Evolutionary conservation across 2,329 filamentous ascomycete species (phyloP), one percentile per base, ranked within the genome.

Genomic region (Diplodia sapinea): DNA sequence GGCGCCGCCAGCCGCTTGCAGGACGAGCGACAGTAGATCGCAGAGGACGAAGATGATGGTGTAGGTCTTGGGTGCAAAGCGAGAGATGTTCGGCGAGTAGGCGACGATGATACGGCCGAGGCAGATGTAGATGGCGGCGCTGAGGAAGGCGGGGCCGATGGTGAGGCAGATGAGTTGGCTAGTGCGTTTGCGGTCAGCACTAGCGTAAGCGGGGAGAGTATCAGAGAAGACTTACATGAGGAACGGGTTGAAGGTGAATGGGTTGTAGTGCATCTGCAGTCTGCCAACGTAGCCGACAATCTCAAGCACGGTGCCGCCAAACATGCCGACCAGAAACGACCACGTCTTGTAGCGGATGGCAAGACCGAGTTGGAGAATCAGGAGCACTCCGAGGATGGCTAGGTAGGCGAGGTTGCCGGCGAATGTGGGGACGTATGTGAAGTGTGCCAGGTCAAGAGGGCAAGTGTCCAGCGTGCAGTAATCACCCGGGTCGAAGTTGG

Each of bases 1-100:
- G 61, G 82, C 86, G 68, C 87, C 87, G 13, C 86, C 86, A 8
- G 80, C 81, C 4, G 85, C 86, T 74, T 89, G 87, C 4, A 88
- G 76, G 13, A 86, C 70, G n/a, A 89, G 81, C n/a, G 83, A 85
- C 66, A 86, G 71, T 50, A 88, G 70, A 70, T 89, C 87, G 71
- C 84, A 86, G 17, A 78, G 73, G 70, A 89, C 85, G 76, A 89
- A 89, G 69, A 88, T 82, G 74, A 83, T 83, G 12, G 86, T 87
- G 74, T 87, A 88, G 64, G 82, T 75, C 5, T 69, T 70, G 0
- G 77, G 74, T 4, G 69, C 69, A 2, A 79, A 69, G 29, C 74
- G 69, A 1, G 75, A 77, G 73, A 74, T 75, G 0, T 66, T 64
- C 43, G 73, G 70, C 40, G 86, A 86, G 65, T 87, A 85, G 62